Evolutionary conservation across 2,329 filamentous ascomycete species (phyloP).

Genomic region (Pseudocercospora fuligena): DNA sequence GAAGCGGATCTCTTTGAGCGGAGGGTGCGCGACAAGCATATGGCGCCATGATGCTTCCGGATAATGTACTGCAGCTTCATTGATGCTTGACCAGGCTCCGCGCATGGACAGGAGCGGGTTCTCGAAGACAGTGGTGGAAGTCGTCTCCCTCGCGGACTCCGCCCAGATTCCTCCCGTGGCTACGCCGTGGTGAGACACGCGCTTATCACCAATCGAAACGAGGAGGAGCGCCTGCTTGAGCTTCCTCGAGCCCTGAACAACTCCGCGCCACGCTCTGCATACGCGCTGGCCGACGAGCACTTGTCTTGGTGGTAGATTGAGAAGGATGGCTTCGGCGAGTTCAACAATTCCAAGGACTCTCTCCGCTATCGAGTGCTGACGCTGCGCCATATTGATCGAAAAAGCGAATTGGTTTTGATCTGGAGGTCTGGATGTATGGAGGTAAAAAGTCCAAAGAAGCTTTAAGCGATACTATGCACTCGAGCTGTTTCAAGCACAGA

Average conservation of each 20-base stretch:
- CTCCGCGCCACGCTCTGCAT: neutral
- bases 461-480: neutral
- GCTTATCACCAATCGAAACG: neutral
- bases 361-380: no score
- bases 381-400: no score
- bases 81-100: neutral
- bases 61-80: neutral
- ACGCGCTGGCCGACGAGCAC: neutral
- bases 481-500: neutral
- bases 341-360: neutral
- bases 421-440: no score
- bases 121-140: conserved; percentile 2
- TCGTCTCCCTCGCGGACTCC: neutral
- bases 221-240: neutral
- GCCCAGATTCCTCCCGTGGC: neutral
- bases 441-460: no score
- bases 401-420: neutral
- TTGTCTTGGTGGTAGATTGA: neutral
- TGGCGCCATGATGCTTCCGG: neutral
- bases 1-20: neutral
- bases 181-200: neutral
- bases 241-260: neutral
- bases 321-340: neutral
- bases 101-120: neutral
- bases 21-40: conserved; percentile 2